phyloP scores from a whole-genome alignment of 2,329 filamentous ascomycete species.

The Xylariaceae sp. region DNA sequence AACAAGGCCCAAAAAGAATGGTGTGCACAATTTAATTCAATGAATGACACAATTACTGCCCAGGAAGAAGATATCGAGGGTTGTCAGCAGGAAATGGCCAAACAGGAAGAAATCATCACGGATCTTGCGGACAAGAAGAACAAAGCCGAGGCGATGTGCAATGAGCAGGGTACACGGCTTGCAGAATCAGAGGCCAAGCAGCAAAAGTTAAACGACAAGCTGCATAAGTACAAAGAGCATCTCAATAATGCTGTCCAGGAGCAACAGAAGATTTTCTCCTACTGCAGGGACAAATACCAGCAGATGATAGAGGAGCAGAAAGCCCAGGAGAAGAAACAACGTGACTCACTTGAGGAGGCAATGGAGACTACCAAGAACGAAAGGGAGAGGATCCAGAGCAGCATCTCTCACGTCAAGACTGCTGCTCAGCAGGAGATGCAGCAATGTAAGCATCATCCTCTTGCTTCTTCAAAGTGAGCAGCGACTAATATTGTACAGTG shows the following conservation, averaged over 20 bases:
- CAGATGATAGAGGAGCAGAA: constrained; percentile 33
- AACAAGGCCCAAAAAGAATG: constrained; percentile 16
- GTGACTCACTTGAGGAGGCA: constrained; percentile 29
- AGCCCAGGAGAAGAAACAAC: constrained; percentile 31
- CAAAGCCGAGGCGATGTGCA: constrained; percentile 24
- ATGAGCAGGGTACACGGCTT: constrained; percentile 24
- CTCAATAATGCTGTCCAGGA: constrained; percentile 45
- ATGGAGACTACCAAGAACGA: constrained; percentile 11
- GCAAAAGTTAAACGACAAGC: constrained; percentile 32
- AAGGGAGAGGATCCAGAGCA: constrained; percentile 17
- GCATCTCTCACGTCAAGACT: constrained; percentile 13
- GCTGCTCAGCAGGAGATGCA: constrained; percentile 14
- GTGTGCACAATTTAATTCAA: constrained; percentile 14
- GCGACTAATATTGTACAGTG: constrained; percentile 19
- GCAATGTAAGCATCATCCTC: constrained; percentile 15
- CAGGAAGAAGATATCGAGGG: constrained; percentile 12
- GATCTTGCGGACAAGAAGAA: constrained; percentile 27
- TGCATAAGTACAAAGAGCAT: constrained; percentile 33
- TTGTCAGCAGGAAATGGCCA: constrained; percentile 8
- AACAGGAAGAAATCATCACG: constrained; percentile 17
- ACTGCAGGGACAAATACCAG: constrained; percentile 32
- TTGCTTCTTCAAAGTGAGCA: not conserved
- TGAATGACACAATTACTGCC: constrained; percentile 17
- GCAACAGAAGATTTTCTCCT: constrained; percentile 41
- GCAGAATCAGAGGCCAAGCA: constrained; percentile 18